Evolutionary conservation across 108 stramenopile species (phyloP).

Genomic region (Craspedostauros australis): DNA sequence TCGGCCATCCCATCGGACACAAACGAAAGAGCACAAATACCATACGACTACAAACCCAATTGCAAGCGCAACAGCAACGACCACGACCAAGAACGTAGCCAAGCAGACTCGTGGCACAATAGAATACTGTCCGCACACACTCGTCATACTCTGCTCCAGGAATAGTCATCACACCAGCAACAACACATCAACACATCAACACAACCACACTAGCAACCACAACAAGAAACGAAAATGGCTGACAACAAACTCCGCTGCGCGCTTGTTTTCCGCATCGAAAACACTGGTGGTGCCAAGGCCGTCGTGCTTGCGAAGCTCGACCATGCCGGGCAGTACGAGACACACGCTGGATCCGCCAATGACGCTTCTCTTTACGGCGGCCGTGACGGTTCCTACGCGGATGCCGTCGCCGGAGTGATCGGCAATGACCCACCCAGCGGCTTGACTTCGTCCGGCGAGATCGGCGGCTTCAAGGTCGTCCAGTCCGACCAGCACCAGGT

Average conservation of each 20-base stretch:
- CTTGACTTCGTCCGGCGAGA: constrained; percentile 39
- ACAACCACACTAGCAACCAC: too few species aligned
- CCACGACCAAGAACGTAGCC: too few species aligned
- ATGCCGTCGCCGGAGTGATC: constrained; percentile 68
- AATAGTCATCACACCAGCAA: too few species aligned
- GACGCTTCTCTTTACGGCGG: constrained; percentile 56
- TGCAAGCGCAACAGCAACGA: too few species aligned
- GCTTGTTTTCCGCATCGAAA: constrained; percentile 71
- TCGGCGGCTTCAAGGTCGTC: constrained; percentile 88
- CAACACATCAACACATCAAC: too few species aligned
- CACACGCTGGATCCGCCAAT: constrained; percentile 36
- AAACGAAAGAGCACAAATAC: too few species aligned
- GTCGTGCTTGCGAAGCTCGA: constrained; percentile 82
- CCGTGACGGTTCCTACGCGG: constrained; percentile 65
- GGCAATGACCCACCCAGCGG: constrained; percentile 72
- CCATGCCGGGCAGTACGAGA: constrained; percentile 70
- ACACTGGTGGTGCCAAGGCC: constrained; percentile 19
- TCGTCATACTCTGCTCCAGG: too few species aligned
- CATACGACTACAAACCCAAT: too few species aligned
- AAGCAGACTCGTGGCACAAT: too few species aligned
- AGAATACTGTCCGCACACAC: too few species aligned
- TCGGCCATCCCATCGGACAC: too few species aligned
- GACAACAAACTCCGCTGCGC: constrained; percentile 82
- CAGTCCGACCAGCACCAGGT: constrained; percentile 85
- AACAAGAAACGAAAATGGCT: constrained; percentile 37